phyloP scores from a whole-genome alignment of 148 eudicot species.

The Camellia granthamiana region DNA sequence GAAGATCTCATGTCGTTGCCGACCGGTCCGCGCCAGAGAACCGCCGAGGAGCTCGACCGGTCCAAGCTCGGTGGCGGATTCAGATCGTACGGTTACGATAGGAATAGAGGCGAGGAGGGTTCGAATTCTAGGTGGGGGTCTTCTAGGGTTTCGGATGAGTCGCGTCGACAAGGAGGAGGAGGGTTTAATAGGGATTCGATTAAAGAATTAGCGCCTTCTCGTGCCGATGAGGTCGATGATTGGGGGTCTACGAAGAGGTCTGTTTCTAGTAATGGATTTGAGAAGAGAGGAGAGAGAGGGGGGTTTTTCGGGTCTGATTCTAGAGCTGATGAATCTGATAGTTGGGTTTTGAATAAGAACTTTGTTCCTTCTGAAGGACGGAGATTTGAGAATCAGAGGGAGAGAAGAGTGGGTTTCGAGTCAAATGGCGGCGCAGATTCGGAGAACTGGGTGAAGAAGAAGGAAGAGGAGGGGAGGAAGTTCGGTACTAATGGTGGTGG shows the following conservation, averaged over 20 bases:
- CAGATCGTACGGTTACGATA: constrained; percentile 29
- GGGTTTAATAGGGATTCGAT: constrained; percentile 24
- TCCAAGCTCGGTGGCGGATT: constrained; percentile 66
- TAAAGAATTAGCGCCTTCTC: constrained; percentile 46
- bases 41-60: constrained; percentile 79
- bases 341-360: constrained; percentile 77
- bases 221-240: constrained; percentile 87
- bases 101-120: constrained; percentile 26
- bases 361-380: constrained; percentile 46
- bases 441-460: constrained; percentile 53
- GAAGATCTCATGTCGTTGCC: constrained; percentile 61
- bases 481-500: constrained; percentile 33
- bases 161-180: constrained; percentile 22
- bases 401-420: constrained; percentile 70
- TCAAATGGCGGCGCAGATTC: constrained; percentile 46
- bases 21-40: constrained; percentile 75
- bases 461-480: constrained; percentile 44
- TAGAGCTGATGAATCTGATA: constrained; percentile 79
- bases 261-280: constrained; percentile 31
- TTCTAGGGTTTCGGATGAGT: constrained; percentile 45
- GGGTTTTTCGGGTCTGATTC: constrained; percentile 64
- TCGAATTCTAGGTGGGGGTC: constrained; percentile 30
- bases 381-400: constrained; percentile 31
- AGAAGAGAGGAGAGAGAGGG: constrained; percentile 48
- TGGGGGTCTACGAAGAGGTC: constrained; percentile 76